Evolutionary conservation across 2,329 filamentous ascomycete genomes (phyloP), one percentile per base, ranked within the genome.

Genomic region (Meredithiella fracta): DNA sequence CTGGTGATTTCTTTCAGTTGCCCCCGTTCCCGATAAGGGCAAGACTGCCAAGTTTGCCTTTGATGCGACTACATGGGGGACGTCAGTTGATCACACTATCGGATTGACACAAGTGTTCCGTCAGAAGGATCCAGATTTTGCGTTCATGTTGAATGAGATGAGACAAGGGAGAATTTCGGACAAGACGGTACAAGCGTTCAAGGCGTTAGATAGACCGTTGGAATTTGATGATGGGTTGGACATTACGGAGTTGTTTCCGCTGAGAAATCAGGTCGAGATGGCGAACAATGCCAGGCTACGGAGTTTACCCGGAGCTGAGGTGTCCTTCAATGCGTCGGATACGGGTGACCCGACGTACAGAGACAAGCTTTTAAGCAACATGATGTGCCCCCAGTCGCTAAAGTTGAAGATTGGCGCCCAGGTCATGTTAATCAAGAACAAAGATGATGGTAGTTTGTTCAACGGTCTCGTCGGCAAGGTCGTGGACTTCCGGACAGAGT

Each of bases 381-480:
- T 94, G 79, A 96, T 98, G 86, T 90, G 92, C 0, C 90, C 92
- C 0, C 83, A 84, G 62, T 65, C 69, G 0, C 78, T 98, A 20
- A 80, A 85, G 34, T 70, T 98, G 29, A 97, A 96, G 67, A 83
- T 92, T 60, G 87, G 89, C 8, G 87, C 92, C 0, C 94, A 98
- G 66, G 94, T 98, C 47, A 98, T 98, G 92, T 73, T 98, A n/a
- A 96, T 98, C 74, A 98, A 98, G 68, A 98, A 98, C 63, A 83
- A 97, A 70, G 92, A 98, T 64, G 88, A 95, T 40, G 83, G 80
- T 0, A 37, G 47, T 23, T 76, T 98, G 0, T 92, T 97, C 62
- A 98, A 98, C 65, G 92, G 92, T 3, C 94, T 91, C 0, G 74
- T 98, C 8, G 92, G 92, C 23, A 90, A 85, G 59, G 85, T 98